A percentile compares a stretch with the other conserved stretches of the same genome.
Conservation (phyloP, 2,329 filamentous ascomycete species). For the Metarhizium guizhouense region DNA sequence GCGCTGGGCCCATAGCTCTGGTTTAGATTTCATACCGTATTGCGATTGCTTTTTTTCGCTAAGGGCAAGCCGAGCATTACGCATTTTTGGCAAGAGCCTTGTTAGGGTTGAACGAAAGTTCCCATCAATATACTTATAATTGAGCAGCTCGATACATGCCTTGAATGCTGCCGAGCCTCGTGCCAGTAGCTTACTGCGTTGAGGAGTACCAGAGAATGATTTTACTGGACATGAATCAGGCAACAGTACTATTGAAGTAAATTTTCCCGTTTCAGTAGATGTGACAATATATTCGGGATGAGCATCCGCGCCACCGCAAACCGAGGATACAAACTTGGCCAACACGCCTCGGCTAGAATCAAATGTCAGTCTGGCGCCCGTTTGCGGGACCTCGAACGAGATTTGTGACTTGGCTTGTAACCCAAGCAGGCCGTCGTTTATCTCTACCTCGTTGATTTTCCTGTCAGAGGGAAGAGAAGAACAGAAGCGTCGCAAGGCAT, state of each 20-base stretch:
- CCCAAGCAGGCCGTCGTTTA: slow-evolving; percentile 10
- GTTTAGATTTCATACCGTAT: slow-evolving; percentile 75
- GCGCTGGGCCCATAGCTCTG: slow-evolving; percentile 55
- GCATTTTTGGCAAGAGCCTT: slow-evolving; percentile 67
- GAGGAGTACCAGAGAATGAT: slow-evolving; percentile 52
- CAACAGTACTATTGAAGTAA: slow-evolving; percentile 68
- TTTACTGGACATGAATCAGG: slow-evolving; percentile 66
- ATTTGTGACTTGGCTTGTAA: slow-evolving; percentile 27
- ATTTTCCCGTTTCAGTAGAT: slow-evolving; percentile 40
- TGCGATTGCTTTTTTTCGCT: slow-evolving; percentile 63
- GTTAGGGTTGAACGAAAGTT: slow-evolving; percentile 65
- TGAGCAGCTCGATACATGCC: slow-evolving; percentile 61
- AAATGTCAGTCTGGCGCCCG: slow-evolving; percentile 73
- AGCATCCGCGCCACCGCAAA: slow-evolving; percentile 30
- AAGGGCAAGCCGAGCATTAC: slow-evolving; percentile 81
- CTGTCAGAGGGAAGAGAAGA: slow-evolving; percentile 65
- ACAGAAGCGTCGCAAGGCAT: slow-evolving; percentile 67
- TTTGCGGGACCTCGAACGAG: slow-evolving; percentile 51
- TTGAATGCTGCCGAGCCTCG: slow-evolving; percentile 87
- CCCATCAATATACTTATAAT: slow-evolving; percentile 59
- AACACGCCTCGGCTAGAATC: slow-evolving; percentile 64
- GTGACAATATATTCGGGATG: slow-evolving; percentile 54
- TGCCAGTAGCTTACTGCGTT: slow-evolving; percentile 64
- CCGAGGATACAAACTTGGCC: slow-evolving; percentile 61
- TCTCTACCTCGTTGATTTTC: slow-evolving; percentile 28